Base-by-base conservation (phyloP, 2,329 filamentous ascomycete genomes). In the Colletotrichum euphorbiae region DNA sequence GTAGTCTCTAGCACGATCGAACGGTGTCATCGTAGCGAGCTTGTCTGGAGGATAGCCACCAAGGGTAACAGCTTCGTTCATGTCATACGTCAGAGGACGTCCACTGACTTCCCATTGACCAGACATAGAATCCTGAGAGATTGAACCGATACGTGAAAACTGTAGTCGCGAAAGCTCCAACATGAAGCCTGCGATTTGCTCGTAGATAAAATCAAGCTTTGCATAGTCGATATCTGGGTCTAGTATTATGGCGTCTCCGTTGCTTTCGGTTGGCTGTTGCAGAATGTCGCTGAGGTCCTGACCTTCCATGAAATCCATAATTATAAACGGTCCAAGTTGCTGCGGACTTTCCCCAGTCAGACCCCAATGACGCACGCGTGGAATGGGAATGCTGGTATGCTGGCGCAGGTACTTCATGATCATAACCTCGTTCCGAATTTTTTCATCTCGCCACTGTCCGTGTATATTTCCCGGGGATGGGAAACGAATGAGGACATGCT, bases 41-140 rank as follows among this genome's bases (percentile, higher is more conserved):
- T 72, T 45, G 51, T 71, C 65, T 17, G 64, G 62, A 7, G 77
- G 74, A 65, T 76, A 81, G 42, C 73, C 73, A 13, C 76, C 71
- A 24, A 78, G 72, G 55, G 72, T 76, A 0, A 71, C 75, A 54
- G 79, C 58, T 66, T 80, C 77, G 63, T 82, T 81, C 76, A 81
- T 81, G 42, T 79, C 78, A 56, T 77, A 78, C n/a, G 78, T 81
- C n/a, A 81, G 70, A 6, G 79, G 79, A 62, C 77, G 70, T 64
- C 68, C 58, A 19, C 72, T 72, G 55, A 79, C 77, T 15, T 70
- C 67, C 77, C 75, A 83, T 46, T 58, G 57, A 19, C 70, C 61
- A 54, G 71, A 70, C 17, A 58, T 59, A n/a, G 24, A 5, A 24
- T 74, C 70, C 55, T 71, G 68, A 3, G 77, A 78, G 55, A 82